A percentile compares a stretch with the other conserved stretches of the same genome.
Evolutionary conservation across 768 basidiomycete species (phyloP).

Genomic region (Agaricus blazei): DNA sequence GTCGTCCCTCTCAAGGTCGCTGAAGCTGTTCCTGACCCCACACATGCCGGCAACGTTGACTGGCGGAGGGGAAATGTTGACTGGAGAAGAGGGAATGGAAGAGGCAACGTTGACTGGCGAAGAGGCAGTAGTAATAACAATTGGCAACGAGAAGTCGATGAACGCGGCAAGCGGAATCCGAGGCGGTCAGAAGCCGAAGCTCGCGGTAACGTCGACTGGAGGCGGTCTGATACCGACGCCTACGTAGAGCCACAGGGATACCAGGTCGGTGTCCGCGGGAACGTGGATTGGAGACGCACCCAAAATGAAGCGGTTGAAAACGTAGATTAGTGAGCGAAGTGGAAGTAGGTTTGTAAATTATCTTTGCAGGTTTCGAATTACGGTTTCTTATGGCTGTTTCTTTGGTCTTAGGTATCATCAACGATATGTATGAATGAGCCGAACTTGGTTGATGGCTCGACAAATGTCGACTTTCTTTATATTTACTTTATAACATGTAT

Average conservation of each 20-base stretch:
- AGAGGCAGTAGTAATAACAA: slow-evolving; percentile 9
- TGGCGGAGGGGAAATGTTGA: slow-evolving; percentile 14
- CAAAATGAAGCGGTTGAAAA: slow-evolving; percentile 11
- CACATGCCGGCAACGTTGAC: not conserved
- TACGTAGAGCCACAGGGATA: slow-evolving; percentile 2
- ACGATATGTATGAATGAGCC: not conserved
- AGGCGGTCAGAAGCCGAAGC: slow-evolving; percentile 10
- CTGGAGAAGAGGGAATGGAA: slow-evolving; percentile 1
- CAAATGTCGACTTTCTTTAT: not conserved
- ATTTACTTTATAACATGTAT: too few species aligned
- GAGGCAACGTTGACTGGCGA: slow-evolving; percentile 14
- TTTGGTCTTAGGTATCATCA: not conserved
- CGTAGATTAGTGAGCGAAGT: slow-evolving; percentile 15
- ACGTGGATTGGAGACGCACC: slow-evolving; percentile 20
- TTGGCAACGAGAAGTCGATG: slow-evolving; percentile 8
- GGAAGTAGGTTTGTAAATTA: not conserved
- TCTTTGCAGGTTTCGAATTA: not conserved
- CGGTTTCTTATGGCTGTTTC: not conserved
- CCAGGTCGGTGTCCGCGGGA: slow-evolving; percentile 12
- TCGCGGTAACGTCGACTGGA: slow-evolving; percentile 16
- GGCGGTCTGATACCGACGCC: slow-evolving; percentile 13
- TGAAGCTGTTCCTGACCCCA: slow-evolving; percentile 15
- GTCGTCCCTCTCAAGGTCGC: slow-evolving; percentile 14
- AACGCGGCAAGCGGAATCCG: slow-evolving; percentile 11
- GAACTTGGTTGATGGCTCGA: not conserved